Conservation (phyloP, 139 green algal genomes). For the Edaphochlamys debaryana region DNA sequence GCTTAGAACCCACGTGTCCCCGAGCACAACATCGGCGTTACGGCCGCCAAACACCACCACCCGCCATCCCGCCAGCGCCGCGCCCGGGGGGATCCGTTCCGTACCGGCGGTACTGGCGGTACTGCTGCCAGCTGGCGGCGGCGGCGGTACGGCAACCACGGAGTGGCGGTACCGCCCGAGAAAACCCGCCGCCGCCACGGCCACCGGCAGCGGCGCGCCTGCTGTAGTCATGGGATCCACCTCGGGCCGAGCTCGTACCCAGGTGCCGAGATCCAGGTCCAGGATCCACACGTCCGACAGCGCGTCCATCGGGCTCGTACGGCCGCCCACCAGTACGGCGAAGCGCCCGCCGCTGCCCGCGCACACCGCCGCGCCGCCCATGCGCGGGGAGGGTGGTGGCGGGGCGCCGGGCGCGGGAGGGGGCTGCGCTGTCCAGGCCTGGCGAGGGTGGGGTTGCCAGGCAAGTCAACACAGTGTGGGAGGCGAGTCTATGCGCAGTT, state of each 20-base stretch:
- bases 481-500: too few species aligned
- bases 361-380: constrained; percentile 8
- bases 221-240: not conserved
- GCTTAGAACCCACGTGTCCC: constrained; percentile 48
- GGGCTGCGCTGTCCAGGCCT: too few species aligned
- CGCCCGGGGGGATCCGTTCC: too few species aligned
- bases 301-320: constrained; percentile 50
- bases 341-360: constrained; percentile 33
- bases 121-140: too few species aligned
- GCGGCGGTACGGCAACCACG: constrained; percentile 33
- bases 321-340: constrained; percentile 55
- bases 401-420: too few species aligned
- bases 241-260: not conserved
- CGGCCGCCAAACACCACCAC: constrained; percentile 50
- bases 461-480: too few species aligned
- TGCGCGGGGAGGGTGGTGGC: too few species aligned
- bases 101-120: not conserved
- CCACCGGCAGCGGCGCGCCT: not conserved
- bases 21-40: constrained; percentile 14
- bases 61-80: constrained; percentile 10
- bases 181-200: not conserved
- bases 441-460: too few species aligned
- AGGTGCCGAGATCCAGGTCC: constrained; percentile 20
- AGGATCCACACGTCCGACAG: constrained; percentile 61
- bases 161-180: constrained; percentile 51